phyloP scores from a whole-genome alignment of 2,329 filamentous ascomycete genomes.

The Microdochium bolleyi region DNA sequence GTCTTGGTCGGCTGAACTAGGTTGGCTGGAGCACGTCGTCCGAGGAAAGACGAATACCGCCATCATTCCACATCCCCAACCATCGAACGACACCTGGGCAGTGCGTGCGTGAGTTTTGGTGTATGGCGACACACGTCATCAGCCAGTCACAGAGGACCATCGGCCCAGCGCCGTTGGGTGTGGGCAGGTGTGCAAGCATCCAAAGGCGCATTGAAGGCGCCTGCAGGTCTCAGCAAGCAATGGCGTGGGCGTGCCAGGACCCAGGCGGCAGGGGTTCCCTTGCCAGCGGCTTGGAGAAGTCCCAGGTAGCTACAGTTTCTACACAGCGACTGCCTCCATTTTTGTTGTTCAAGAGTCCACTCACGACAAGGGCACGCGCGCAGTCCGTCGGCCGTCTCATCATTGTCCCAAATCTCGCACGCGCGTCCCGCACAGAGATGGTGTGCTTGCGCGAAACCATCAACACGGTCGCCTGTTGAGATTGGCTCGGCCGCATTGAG shows the following conservation, averaged over 20 bases:
- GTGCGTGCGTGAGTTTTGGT: too few relatives aligned
- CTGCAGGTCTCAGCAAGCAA: neutral
- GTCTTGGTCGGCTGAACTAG: too few relatives aligned
- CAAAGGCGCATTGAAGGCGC: neutral
- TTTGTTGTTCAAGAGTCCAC: neutral
- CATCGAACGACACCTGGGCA: too few relatives aligned
- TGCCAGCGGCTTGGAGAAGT: neutral
- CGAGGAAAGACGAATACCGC: too few relatives aligned
- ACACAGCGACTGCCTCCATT: neutral
- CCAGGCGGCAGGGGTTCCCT: neutral
- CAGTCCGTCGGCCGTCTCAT: neutral
- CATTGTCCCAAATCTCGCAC: neutral
- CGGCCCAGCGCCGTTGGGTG: neutral
- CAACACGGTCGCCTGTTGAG: neutral
- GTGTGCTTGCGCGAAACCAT: neutral
- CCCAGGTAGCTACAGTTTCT: neutral
- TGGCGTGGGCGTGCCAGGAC: neutral
- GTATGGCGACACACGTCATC: neutral
- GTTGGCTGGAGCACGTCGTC: too few relatives aligned
- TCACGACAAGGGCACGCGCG: neutral
- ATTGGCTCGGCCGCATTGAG: neutral
- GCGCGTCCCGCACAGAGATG: neutral
- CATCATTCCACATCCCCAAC: too few relatives aligned
- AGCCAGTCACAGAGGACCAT: neutral
- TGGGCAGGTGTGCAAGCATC: neutral